Evolutionary conservation across 2,329 filamentous ascomycete genomes (phyloP).

Genomic region (Colletotrichum liaoningense): DNA sequence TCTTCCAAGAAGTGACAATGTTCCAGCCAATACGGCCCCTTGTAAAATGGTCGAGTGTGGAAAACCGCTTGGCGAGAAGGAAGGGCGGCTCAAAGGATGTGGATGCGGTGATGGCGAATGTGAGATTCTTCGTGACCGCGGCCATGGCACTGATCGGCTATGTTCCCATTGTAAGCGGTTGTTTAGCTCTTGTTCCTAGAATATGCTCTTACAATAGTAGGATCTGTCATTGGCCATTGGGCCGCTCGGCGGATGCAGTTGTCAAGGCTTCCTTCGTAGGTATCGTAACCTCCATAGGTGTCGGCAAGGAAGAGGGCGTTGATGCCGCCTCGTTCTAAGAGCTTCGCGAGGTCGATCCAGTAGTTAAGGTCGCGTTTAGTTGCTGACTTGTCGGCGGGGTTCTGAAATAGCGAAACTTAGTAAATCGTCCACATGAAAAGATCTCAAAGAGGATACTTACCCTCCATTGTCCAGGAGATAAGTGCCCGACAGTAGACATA

Average conservation of each 20-base stretch:
- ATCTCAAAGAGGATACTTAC: slow-evolving; percentile 43
- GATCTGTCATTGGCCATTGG: slow-evolving; percentile 75
- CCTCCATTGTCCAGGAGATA: slow-evolving; percentile 77
- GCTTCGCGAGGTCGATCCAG: slow-evolving; percentile 72
- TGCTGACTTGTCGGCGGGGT: slow-evolving; percentile 69
- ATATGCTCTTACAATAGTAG: slow-evolving; percentile 63
- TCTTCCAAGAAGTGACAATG: slow-evolving; percentile 70
- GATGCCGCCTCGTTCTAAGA: slow-evolving; percentile 71
- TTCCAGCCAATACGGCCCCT: slow-evolving; percentile 74
- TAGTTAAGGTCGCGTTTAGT: slow-evolving; percentile 71
- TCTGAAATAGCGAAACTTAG: slow-evolving; percentile 50
- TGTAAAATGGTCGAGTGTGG: slow-evolving; percentile 71
- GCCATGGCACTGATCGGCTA: slow-evolving; percentile 75
- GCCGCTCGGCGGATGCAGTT: slow-evolving; percentile 71
- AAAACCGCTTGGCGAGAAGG: slow-evolving; percentile 70
- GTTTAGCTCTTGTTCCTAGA: neutral
- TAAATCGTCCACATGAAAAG: neutral
- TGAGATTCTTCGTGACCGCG: slow-evolving; percentile 72
- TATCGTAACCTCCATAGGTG: slow-evolving; percentile 73
- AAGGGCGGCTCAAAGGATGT: slow-evolving; percentile 74
- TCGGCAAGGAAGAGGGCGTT: slow-evolving; percentile 75
- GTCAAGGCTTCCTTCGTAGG: slow-evolving; percentile 68
- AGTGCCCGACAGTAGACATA: slow-evolving; percentile 70
- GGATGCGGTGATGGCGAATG: slow-evolving; percentile 72
- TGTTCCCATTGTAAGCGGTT: neutral